Evolutionary conservation across 257 asterid species (phyloP).

Genomic region (Solanum rostratum): DNA sequence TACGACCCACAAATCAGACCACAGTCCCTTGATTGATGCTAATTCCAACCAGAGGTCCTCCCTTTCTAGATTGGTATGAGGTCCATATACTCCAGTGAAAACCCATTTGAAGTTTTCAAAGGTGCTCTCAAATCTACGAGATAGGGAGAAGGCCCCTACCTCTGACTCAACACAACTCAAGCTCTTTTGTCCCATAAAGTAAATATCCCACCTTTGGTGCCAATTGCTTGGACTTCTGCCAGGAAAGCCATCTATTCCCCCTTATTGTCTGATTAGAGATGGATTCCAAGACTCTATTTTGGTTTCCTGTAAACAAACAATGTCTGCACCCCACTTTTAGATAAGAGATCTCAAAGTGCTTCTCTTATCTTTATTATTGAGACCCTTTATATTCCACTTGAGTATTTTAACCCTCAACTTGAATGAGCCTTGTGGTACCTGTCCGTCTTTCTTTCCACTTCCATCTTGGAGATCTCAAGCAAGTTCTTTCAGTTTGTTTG

Average conservation of each 20-base stretch:
- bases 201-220: background rate
- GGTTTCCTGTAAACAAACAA: background rate
- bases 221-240: background rate
- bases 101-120: background rate
- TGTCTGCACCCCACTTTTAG: background rate
- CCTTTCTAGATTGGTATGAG: background rate
- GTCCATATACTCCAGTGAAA: background rate
- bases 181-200: background rate
- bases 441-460: background rate
- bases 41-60: background rate
- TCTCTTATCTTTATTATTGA: background rate
- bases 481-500: background rate
- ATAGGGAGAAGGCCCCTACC: background rate
- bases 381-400: background rate
- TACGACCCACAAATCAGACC: background rate
- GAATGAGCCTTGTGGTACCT: background rate
- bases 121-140: background rate
- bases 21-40: background rate
- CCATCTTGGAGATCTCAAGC: background rate
- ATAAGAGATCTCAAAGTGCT: background rate
- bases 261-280: background rate
- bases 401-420: too few relatives aligned
- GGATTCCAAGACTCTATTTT: background rate
- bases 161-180: background rate
- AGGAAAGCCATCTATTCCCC: background rate